Conservation (phyloP, 176 grass and related monocot genomes). For the Thinopyrum elongatum region DNA sequence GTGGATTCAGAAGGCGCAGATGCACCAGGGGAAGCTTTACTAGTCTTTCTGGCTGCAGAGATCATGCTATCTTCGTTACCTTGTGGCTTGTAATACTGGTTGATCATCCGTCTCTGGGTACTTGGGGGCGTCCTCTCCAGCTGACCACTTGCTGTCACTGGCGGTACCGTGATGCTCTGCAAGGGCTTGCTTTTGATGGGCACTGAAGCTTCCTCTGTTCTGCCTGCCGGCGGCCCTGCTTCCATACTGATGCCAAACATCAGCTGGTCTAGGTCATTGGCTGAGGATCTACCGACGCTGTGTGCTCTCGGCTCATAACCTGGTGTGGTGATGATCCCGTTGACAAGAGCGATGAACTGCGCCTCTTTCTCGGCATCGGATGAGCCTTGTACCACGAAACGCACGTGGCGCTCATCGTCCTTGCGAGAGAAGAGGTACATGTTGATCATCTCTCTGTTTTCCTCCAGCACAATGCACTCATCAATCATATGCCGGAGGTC, state of each 20-base stretch:
- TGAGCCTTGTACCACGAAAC: conserved; percentile 30
- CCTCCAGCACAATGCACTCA: conserved; percentile 56
- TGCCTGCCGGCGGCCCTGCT: neutral
- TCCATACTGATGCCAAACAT: conserved; percentile 40
- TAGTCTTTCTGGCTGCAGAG: conserved; percentile 2
- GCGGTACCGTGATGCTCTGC: neutral
- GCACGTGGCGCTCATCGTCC: conserved; percentile 35
- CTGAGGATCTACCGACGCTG: conserved; percentile 22
- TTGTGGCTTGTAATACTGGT: neutral
- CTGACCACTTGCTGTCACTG: neutral
- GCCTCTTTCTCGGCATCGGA: conserved; percentile 48
- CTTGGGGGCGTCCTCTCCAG: conserved; percentile 22
- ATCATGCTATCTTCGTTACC: conserved; percentile 14
- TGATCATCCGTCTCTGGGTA: conserved; percentile 12
- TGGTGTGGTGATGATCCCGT: conserved; percentile 36
- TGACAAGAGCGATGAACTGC: conserved; percentile 63
- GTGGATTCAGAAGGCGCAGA: conserved; percentile 46
- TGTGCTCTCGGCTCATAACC: conserved; percentile 15
- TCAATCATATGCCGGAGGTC: conserved; percentile 86
- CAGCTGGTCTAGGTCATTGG: conserved; percentile 38
- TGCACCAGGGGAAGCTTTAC: conserved; percentile 28
- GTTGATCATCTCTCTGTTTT: conserved; percentile 44
- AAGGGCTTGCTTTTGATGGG: conserved; percentile 11
- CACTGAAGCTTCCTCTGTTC: conserved; percentile 4
- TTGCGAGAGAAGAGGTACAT: conserved; percentile 74